Evolutionary conservation across 1,139 yeast genomes (phyloP).

Genomic region (Candida labiduridarum): DNA sequence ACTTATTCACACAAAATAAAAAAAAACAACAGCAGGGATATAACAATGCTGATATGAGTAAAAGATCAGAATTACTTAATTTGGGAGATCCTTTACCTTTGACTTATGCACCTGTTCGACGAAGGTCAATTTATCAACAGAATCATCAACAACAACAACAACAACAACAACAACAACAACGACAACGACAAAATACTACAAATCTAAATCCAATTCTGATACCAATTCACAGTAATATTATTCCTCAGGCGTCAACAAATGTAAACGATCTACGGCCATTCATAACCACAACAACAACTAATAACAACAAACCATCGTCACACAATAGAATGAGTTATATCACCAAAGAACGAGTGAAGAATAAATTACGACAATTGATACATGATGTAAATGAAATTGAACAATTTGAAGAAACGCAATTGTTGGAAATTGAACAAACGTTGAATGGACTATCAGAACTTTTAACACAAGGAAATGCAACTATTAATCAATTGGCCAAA

Average conservation of each 20-base stretch:
- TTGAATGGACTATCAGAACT: constrained; percentile 5
- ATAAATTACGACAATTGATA: constrained; percentile 9
- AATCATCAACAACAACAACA: constrained; percentile 1
- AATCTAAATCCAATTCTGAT: not conserved
- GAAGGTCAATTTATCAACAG: constrained; percentile 1
- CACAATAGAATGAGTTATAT: not conserved
- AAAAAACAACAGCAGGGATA: no score
- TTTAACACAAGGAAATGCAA: not conserved
- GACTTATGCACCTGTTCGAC: constrained; percentile 25
- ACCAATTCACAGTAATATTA: constrained; percentile 8
- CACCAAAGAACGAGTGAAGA: constrained; percentile 8
- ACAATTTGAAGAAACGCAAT: constrained; percentile 6
- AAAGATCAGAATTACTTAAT: constrained; percentile 14
- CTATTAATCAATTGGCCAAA: not conserved
- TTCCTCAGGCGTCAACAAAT: constrained; percentile 6
- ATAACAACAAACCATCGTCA: constrained; percentile 1
- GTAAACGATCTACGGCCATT: not conserved
- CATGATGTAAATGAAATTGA: constrained; percentile 9
- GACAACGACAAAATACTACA: not conserved
- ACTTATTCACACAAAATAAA: constrained; percentile 2
- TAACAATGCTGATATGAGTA: constrained; percentile 14
- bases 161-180: constrained; percentile 6
- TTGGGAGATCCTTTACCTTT: constrained; percentile 43
- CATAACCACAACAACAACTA: no score
- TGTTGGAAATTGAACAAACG: constrained; percentile 4